Conservation (phyloP, 228 moss, liverwort and hornwort species). For the Sphagnum magellanicum region DNA sequence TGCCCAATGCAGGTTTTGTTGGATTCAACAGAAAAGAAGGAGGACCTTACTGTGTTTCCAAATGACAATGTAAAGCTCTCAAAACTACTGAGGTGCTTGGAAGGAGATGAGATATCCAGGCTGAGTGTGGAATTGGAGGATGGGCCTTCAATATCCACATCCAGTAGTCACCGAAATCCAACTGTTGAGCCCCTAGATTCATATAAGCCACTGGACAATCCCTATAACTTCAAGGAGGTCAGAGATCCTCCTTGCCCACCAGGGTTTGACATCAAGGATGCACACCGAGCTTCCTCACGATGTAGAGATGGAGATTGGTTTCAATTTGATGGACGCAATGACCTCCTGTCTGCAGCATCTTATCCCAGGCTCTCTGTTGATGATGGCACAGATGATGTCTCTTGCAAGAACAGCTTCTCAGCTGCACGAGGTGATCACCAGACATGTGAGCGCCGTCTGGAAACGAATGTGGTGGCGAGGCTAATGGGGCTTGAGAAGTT, state of each 20-base stretch:
- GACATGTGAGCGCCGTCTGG: conserved; percentile 16
- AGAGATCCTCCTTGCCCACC: conserved; percentile 24
- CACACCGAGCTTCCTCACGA: neutral
- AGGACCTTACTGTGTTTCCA: conserved; percentile 17
- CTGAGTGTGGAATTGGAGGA: conserved; percentile 32
- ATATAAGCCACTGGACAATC: too few relatives aligned
- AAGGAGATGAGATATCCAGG: conserved; percentile 16
- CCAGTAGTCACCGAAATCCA: too few relatives aligned
- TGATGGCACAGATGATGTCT: neutral
- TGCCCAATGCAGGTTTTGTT: too few relatives aligned
- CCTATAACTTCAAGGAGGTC: too few relatives aligned
- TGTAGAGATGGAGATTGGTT: neutral
- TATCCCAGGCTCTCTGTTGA: too few relatives aligned
- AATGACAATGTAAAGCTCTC: too few relatives aligned
- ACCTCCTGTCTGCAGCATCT: neutral
- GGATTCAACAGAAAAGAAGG: conserved; percentile 19
- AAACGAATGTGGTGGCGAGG: too few relatives aligned
- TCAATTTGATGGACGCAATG: conserved; percentile 6
- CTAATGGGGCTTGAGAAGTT: too few relatives aligned
- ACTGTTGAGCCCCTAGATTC: too few relatives aligned
- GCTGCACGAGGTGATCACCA: conserved; percentile 17
- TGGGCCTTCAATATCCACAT: too few relatives aligned
- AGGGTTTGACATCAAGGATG: too few relatives aligned
- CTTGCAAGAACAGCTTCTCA: too few relatives aligned
- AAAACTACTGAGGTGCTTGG: neutral